Conservation (phyloP, 805 yeast genomes). For the Candida insectalens region DNA sequence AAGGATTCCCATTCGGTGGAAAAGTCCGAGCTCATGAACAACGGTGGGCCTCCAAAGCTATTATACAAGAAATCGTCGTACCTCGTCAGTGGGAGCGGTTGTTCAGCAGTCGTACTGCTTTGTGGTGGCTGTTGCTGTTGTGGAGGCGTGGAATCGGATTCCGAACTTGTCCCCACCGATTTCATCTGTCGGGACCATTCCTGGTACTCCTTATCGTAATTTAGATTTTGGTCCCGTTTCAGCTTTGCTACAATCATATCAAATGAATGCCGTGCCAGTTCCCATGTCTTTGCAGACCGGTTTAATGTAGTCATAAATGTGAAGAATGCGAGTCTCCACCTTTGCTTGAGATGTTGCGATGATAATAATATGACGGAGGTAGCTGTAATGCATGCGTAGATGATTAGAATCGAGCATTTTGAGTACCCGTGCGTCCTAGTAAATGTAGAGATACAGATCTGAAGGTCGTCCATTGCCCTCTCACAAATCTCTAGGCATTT, state of each 20-base stretch:
- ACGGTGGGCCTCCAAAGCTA: constrained; percentile 44
- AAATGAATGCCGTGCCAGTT: constrained; percentile 35
- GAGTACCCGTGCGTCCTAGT: constrained; percentile 29
- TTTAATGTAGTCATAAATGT: constrained; percentile 32
- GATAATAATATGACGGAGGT: constrained; percentile 7
- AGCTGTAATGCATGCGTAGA: constrained; percentile 34
- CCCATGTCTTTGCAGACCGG: constrained; percentile 37
- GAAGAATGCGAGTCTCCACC: constrained; percentile 19
- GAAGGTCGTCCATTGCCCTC: constrained; percentile 32
- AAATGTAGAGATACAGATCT: constrained; percentile 29
- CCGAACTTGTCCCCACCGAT: background rate
- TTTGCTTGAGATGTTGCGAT: background rate
- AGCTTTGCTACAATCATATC: constrained; percentile 29
- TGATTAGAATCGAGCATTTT: constrained; percentile 35
- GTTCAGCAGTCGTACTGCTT: background rate
- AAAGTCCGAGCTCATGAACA: constrained; percentile 40
- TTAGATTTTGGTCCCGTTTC: constrained; percentile 8
- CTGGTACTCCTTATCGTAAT: constrained; percentile 8
- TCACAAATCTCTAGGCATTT: constrained; percentile 21
- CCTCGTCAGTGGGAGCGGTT: background rate
- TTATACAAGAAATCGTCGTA: constrained; percentile 4
- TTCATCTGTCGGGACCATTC: too few species aligned
- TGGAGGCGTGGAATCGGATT: background rate
- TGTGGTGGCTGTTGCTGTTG: background rate
- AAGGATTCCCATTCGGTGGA: constrained; percentile 37